Evolutionary conservation across 2,329 filamentous ascomycete genomes (phyloP).

Genomic region (Metarhizium rileyi): DNA sequence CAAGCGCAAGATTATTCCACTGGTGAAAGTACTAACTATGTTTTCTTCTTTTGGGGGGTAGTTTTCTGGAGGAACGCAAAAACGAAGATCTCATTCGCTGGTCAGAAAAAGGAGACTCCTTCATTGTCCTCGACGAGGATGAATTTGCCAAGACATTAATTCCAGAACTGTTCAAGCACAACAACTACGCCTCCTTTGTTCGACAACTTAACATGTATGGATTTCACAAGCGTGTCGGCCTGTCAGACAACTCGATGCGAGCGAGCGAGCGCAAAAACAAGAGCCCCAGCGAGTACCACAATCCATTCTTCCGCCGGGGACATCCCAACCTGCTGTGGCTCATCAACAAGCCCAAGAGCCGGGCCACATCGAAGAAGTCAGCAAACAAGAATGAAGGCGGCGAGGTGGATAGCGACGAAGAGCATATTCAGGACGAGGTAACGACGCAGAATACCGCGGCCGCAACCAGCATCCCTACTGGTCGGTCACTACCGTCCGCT

Average conservation of each 20-base stretch:
- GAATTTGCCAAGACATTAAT: conserved; percentile 97
- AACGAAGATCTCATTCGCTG: conserved; percentile 94
- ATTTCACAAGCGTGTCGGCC: conserved; percentile 88
- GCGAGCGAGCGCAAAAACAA: conserved; percentile 96
- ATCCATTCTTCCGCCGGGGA: conserved; percentile 89
- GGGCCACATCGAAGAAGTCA: conserved; percentile 36
- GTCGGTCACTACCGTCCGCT: conserved; percentile 25
- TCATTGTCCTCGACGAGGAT: conserved; percentile 93
- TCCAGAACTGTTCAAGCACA: conserved; percentile 97
- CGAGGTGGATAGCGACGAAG: conserved; percentile 50
- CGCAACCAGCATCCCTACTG: conserved; percentile 11
- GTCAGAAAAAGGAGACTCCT: conserved; percentile 94
- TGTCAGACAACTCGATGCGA: conserved; percentile 96
- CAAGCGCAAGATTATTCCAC: neutral
- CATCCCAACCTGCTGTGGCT: conserved; percentile 90
- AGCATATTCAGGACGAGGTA: conserved; percentile 48
- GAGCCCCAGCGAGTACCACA: conserved; percentile 95
- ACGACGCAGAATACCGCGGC: conserved; percentile 16
- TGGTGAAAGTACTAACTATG: neutral
- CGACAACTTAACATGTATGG: conserved; percentile 95
- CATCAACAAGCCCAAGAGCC: conserved; percentile 86
- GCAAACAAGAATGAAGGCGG: conserved; percentile 37
- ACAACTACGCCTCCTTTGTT: conserved; percentile 95
- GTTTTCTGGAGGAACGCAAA: conserved; percentile 86
- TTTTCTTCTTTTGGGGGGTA: conserved; percentile 24